Percentiles rank a stretch among this genome's conserved stretches.
Conservation (phyloP, 108 stramenopile genomes). For the Nitzschia putrida region DNA sequence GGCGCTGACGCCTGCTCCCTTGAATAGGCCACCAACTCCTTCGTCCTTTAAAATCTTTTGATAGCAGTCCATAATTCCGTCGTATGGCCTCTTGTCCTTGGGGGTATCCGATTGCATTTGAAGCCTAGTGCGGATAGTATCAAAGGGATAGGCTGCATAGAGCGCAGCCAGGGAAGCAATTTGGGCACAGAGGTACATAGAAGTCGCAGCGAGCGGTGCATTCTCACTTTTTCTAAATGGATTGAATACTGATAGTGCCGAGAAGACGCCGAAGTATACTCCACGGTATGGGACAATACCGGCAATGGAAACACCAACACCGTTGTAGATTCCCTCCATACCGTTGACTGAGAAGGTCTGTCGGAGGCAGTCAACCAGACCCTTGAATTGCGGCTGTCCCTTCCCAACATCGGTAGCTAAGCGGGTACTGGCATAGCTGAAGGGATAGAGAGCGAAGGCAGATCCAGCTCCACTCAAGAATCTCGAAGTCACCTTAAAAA, state of each 20-base stretch:
- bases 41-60: slow-evolving; percentile 91
- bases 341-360: slow-evolving; percentile 89
- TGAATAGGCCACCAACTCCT: slow-evolving; percentile 93
- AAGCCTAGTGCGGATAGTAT: slow-evolving; percentile 99
- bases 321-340: slow-evolving; percentile 93
- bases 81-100: slow-evolving; percentile 92
- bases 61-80: slow-evolving; percentile 95
- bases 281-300: slow-evolving; percentile 99
- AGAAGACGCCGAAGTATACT: slow-evolving; percentile 97
- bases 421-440: slow-evolving; percentile 98
- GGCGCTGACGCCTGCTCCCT: slow-evolving; percentile 98
- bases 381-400: slow-evolving; percentile 94
- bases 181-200: slow-evolving; percentile 96
- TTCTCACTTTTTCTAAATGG: slow-evolving; percentile 93
- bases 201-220: slow-evolving; percentile 78
- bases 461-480: slow-evolving; percentile 97
- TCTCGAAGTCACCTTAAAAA: slow-evolving; percentile 98
- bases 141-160: slow-evolving; percentile 98
- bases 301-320: slow-evolving; percentile 94
- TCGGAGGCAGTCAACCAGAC: slow-evolving; percentile 94
- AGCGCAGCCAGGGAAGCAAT: slow-evolving; percentile 90
- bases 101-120: slow-evolving; percentile 99
- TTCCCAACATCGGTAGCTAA: slow-evolving; percentile 96
- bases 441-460: slow-evolving; percentile 95
- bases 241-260: slow-evolving; percentile 95